Evolutionary conservation across 139 green algal species (phyloP).

Genomic region (Tetradesmus obliquus): DNA sequence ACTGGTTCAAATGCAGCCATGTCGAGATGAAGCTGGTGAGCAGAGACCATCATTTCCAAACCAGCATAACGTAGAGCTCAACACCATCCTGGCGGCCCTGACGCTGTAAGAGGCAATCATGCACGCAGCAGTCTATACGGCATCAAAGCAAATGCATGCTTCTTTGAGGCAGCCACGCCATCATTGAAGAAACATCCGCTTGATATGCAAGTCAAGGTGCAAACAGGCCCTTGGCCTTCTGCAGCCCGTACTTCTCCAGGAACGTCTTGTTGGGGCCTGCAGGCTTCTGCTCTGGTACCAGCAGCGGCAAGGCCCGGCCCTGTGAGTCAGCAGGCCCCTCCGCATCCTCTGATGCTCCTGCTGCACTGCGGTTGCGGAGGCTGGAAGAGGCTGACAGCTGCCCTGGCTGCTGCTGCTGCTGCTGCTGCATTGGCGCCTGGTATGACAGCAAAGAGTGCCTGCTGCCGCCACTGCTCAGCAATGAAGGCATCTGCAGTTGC

Average conservation of each 20-base stretch:
- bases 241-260: conserved; percentile 28
- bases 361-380: background rate
- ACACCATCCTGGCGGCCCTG: too few relatives aligned
- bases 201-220: background rate
- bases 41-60: too few relatives aligned
- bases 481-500: background rate
- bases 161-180: too few relatives aligned
- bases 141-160: too few relatives aligned
- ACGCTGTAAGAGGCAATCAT: too few relatives aligned
- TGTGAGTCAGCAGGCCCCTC: background rate
- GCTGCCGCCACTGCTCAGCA: background rate
- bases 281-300: background rate
- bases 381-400: background rate
- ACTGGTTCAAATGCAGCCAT: too few relatives aligned
- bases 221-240: conserved; percentile 20
- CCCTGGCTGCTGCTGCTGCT: conserved; percentile 23
- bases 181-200: too few relatives aligned
- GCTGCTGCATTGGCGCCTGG: background rate
- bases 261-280: conserved; percentile 31
- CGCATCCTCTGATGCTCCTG: background rate
- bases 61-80: too few relatives aligned
- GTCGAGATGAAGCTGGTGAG: too few relatives aligned
- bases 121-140: too few relatives aligned
- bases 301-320: background rate
- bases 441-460: background rate